Base-by-base conservation (phyloP, 1,284 basidiomycete genomes). In the Ceratobasidium sp. region DNA sequence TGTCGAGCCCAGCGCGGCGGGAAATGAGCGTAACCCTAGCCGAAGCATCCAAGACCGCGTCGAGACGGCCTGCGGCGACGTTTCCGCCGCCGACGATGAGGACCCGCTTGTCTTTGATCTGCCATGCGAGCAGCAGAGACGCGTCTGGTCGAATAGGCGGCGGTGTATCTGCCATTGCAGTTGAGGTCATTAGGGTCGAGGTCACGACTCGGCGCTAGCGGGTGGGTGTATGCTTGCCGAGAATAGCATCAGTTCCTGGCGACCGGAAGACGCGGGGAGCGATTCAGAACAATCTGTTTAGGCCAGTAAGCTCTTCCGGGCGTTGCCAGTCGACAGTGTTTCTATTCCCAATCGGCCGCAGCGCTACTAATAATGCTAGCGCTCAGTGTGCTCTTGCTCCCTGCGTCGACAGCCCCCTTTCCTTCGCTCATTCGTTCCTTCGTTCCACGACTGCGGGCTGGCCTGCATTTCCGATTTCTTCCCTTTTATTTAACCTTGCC, bases 61-160 rank as follows among this genome's bases (percentile, higher is more conserved):
- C 86, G 74, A 94, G 85, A 74, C 93, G 88, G 67, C 91, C 88
- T 1, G 89, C 91, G 43, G 91, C 94, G 55, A 97, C 90, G 75
- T 91, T 88, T 53, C 94, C 95, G n/a, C 94, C 94, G 69, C 97
- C 93, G 75, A 97, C 87, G 77, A 96, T 86, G 76, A 97, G 88
- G 23, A 96, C 93, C 55, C 84, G 84, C 78, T 90, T 93, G 76
- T 85, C 83, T 76, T 90, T 92, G 79, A 97, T 88, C 80, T 94
- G 90, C 88, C 93, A 94, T 32, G 97, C 96, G 73, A 95, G 82
- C 53, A 94, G 84, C 60, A 98, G 86, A 6, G 94, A 93, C 5
- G 88, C 89, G 36, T 90, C 88, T 1, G 81, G 80, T 36, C 78
- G 75, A 62, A 82, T 65, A n/a, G 69, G 53, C 23, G 73, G 69